Percentiles rank a stretch among this genome's conserved stretches.
Conservation (phyloP, 1,284 basidiomycete species). For the Chalciporus sp. region DNA sequence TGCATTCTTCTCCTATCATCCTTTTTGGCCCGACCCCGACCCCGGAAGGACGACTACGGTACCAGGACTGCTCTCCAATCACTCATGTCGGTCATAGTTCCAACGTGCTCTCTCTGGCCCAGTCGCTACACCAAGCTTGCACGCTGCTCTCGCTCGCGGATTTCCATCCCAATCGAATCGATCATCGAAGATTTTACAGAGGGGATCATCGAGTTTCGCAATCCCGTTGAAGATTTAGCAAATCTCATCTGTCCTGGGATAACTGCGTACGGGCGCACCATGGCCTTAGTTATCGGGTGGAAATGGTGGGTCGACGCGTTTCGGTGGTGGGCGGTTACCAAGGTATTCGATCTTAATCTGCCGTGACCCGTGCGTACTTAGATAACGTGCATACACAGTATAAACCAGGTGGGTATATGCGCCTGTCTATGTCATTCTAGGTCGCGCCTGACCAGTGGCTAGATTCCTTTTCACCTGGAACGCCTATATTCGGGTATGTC, state of each 20-base stretch:
- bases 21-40: slow-evolving; percentile 5
- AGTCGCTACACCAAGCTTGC: slow-evolving; percentile 34
- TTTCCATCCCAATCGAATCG: slow-evolving; percentile 30
- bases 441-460: not conserved
- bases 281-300: slow-evolving; percentile 28
- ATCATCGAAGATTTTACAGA: slow-evolving; percentile 29
- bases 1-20: slow-evolving; percentile 10
- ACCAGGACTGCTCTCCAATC: slow-evolving; percentile 34
- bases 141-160: slow-evolving; percentile 7
- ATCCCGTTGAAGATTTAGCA: slow-evolving; percentile 31
- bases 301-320: slow-evolving; percentile 33
- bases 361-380: slow-evolving; percentile 3
- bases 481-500: not conserved
- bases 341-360: slow-evolving; percentile 26
- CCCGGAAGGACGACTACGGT: slow-evolving; percentile 9
- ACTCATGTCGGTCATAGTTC: slow-evolving; percentile 36
- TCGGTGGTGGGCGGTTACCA: slow-evolving; percentile 25
- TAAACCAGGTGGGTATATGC: slow-evolving; percentile 26
- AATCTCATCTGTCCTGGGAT: slow-evolving; percentile 26
- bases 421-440: not conserved
- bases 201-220: slow-evolving; percentile 36
- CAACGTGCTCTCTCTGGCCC: slow-evolving; percentile 41
- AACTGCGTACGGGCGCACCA: slow-evolving; percentile 17
- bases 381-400: slow-evolving; percentile 11
- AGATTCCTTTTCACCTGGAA: slow-evolving; percentile 2